Conservation (phyloP, 371 early-diverging fungal genomes). For the Haplosporangium sp. region DNA sequence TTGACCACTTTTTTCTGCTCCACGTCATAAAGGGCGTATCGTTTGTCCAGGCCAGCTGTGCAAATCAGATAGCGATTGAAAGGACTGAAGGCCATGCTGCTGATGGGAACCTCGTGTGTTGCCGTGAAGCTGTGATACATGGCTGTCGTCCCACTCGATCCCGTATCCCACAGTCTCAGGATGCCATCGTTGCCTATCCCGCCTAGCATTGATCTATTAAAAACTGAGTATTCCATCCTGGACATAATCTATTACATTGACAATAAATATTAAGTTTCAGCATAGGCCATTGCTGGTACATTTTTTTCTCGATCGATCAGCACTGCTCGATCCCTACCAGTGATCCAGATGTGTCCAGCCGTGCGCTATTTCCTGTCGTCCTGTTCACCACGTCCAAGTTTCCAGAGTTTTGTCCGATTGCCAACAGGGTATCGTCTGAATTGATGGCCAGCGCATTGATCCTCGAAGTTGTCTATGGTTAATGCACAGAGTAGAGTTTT, state of each 20-base stretch:
- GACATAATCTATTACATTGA: constrained; percentile 42
- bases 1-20: constrained; percentile 52
- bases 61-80: constrained; percentile 62
- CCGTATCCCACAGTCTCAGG: constrained; percentile 65
- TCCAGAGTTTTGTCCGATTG: constrained; percentile 41
- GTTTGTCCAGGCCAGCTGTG: constrained; percentile 62
- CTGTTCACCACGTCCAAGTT: constrained; percentile 35
- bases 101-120: constrained; percentile 60
- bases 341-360: constrained; percentile 33
- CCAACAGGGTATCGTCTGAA: constrained; percentile 36
- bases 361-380: constrained; percentile 17
- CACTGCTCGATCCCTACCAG: constrained; percentile 22
- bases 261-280: too few relatives aligned
- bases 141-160: constrained; percentile 43
- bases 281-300: too few relatives aligned
- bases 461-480: constrained; percentile 37
- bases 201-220: constrained; percentile 57
- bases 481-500: not conserved
- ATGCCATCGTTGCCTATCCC: constrained; percentile 64
- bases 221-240: constrained; percentile 54
- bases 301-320: too few relatives aligned
- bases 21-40: constrained; percentile 61
- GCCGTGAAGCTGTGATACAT: constrained; percentile 50
- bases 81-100: constrained; percentile 64
- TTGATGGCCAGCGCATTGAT: constrained; percentile 40